Conservation (phyloP, 192 early-diverging fungal species). For the Rhizoclosmatium sp. region DNA sequence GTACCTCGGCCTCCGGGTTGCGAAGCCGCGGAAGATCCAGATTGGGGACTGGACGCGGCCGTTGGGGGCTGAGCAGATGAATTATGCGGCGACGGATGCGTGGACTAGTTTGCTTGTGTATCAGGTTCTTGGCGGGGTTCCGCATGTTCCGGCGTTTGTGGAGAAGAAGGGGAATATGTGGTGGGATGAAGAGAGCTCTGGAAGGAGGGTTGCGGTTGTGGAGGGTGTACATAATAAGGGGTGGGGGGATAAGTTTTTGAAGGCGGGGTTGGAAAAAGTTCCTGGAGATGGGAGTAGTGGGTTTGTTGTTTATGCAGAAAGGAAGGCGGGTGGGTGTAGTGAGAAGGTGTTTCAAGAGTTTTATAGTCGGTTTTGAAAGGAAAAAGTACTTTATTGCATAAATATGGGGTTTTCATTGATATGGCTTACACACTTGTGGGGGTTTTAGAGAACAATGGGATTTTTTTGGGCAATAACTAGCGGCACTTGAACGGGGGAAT, state of each 20-base stretch:
- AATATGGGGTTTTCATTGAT: too few species aligned
- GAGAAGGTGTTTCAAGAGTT: too few species aligned
- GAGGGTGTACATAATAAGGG: neutral
- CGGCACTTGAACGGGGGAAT: too few species aligned
- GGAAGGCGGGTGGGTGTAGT: too few species aligned
- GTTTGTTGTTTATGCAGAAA: neutral
- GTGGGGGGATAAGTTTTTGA: neutral
- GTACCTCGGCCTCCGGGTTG: slow-evolving; percentile 15
- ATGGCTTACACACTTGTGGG: too few species aligned
- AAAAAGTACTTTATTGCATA: too few species aligned
- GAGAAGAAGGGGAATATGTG: slow-evolving; percentile 6
- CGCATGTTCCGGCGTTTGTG: neutral
- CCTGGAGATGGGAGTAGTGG: neutral
- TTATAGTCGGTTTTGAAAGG: too few species aligned
- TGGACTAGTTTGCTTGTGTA: slow-evolving; percentile 25
- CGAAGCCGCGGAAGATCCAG: slow-evolving; percentile 16
- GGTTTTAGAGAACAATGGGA: too few species aligned
- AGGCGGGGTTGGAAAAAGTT: slow-evolving; percentile 3
- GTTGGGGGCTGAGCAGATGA: slow-evolving; percentile 8
- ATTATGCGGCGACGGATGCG: slow-evolving; percentile 26
- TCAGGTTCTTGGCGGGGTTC: neutral
- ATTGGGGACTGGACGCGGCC: slow-evolving; percentile 23
- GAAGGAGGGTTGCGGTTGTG: slow-evolving; percentile 12
- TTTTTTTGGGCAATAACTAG: too few species aligned
- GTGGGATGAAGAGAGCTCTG: slow-evolving; percentile 15